These are phyloP conservation scores for Stramenopiles sp. DNA, from an alignment of 352 stramenopile genomes.

Conservation along the genomic window DNA sequence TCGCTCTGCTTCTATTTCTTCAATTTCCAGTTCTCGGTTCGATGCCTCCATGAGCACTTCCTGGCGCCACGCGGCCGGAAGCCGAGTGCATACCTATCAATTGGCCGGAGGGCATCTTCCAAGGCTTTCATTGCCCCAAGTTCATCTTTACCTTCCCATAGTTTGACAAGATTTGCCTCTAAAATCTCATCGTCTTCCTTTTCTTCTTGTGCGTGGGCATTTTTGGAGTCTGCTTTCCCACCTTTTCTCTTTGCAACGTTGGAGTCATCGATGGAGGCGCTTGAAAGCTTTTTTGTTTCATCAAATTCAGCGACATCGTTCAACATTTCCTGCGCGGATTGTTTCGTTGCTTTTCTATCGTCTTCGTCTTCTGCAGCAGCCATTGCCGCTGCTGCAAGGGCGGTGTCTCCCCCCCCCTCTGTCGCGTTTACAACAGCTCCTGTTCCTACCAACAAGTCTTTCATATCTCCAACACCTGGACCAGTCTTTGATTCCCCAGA, in stretches of 20 bases:
- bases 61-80: background rate
- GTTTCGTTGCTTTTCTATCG: background rate
- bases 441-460: background rate
- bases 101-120: background rate
- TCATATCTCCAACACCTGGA: background rate
- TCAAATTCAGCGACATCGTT: conserved; percentile 3
- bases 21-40: background rate
- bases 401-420: background rate
- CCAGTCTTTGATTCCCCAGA: background rate
- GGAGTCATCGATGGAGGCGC: background rate
- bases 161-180: background rate
- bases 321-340: background rate
- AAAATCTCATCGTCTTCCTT: background rate
- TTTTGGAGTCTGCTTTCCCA: background rate
- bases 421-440: background rate
- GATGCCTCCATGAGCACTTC: background rate
- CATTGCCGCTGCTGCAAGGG: background rate
- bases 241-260: background rate
- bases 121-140: background rate
- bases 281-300: background rate
- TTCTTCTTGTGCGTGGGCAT: background rate
- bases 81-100: background rate
- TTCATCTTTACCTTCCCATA: background rate
- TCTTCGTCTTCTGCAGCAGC: conserved; percentile 1
- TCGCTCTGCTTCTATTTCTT: background rate